Conservation (phyloP, 2,329 filamentous ascomycete species). For the Colletotrichum liaoningense region DNA sequence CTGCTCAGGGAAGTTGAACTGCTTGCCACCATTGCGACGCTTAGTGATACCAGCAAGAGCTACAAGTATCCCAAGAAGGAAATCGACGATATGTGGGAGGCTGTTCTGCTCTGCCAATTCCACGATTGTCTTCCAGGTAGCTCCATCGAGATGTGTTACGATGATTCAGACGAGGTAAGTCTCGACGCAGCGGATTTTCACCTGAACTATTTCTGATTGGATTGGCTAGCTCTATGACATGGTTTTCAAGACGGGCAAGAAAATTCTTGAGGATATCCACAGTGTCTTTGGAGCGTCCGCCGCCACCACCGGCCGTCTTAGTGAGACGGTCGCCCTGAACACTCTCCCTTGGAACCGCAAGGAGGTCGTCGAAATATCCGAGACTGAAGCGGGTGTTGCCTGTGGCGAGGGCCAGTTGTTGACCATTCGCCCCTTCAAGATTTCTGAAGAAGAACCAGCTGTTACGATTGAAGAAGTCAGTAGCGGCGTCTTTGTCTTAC, state of each 20-base stretch:
- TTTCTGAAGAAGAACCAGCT: slow-evolving; percentile 54
- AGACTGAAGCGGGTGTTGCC: slow-evolving; percentile 63
- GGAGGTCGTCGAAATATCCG: slow-evolving; percentile 76
- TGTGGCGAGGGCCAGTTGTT: slow-evolving; percentile 67
- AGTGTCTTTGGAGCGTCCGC: slow-evolving; percentile 72
- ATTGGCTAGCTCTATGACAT: slow-evolving; percentile 76
- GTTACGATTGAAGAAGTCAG: slow-evolving; percentile 64
- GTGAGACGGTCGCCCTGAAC: slow-evolving; percentile 76
- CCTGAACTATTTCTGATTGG: slow-evolving; percentile 39
- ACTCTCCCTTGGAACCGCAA: slow-evolving; percentile 88
- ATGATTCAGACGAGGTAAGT: slow-evolving; percentile 85
- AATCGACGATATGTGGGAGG: slow-evolving; percentile 97
- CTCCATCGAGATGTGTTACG: slow-evolving; percentile 97
- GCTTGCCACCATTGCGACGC: slow-evolving; percentile 84
- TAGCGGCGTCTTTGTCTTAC: slow-evolving; percentile 78
- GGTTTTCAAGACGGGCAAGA: slow-evolving; percentile 81
- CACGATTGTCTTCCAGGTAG: slow-evolving; percentile 97
- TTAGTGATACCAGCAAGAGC: slow-evolving; percentile 68
- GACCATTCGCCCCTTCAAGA: slow-evolving; percentile 61
- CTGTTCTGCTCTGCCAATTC: slow-evolving; percentile 92
- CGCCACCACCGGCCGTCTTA: slow-evolving; percentile 50
- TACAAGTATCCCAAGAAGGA: slow-evolving; percentile 95
- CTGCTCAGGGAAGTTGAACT: slow-evolving; percentile 89
- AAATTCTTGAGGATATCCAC: slow-evolving; percentile 77
- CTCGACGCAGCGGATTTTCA: background rate